Evolutionary conservation across 2,329 filamentous ascomycete species (phyloP), one percentile per base, ranked within the genome.

Genomic region (Fusarium duplospermum): DNA sequence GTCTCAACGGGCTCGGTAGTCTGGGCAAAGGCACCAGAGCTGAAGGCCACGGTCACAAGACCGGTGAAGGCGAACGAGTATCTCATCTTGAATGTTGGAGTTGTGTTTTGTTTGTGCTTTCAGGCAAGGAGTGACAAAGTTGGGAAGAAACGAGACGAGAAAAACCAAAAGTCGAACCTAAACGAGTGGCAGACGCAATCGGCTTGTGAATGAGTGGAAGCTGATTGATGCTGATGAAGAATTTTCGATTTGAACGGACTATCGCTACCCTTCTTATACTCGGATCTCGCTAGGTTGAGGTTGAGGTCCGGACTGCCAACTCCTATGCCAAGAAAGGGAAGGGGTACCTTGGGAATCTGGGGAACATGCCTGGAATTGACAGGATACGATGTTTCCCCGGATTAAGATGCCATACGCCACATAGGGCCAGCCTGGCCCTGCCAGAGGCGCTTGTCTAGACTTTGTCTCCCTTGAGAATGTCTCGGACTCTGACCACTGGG

Each of bases 41-140:
- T 36, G 47, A 74, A 52, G n/a, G 72, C 68, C n/a, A 75, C 36
- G 69, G 72, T 72, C 72, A 74, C 45, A 64, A 74, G 72, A 75
- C 72, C 71, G 47, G 68, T 66, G 18, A 74, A 50, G 50, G 72
- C 58, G 31, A 64, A 31, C 24, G 72, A 72, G 62, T 74, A 74
- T 74, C 72, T 74, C 72, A 74, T 74, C 36, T 59, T 72, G 68
- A n/a, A n/a, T 10, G 36, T 24, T 11, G 38, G 13, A 6, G 24
- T 58, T 54, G 59, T 27, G 7, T 9, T 20, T 38, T 52, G 24
- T n/a, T 31, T 54, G 47, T 54, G 47, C 27, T 54, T 54, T 33
- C 47, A 13, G 54, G 45, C 54, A 62, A 69, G 52, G 71, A 38
- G 64, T 74, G 68, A 66, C 47, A 52, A 63, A 74, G 71, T 72